Percentiles rank a stretch among this genome's conserved stretches.
These are phyloP conservation scores for Phylloporus sp. DNA, from an alignment of 1,284 basidiomycete species.

Conservation along the genomic window DNA sequence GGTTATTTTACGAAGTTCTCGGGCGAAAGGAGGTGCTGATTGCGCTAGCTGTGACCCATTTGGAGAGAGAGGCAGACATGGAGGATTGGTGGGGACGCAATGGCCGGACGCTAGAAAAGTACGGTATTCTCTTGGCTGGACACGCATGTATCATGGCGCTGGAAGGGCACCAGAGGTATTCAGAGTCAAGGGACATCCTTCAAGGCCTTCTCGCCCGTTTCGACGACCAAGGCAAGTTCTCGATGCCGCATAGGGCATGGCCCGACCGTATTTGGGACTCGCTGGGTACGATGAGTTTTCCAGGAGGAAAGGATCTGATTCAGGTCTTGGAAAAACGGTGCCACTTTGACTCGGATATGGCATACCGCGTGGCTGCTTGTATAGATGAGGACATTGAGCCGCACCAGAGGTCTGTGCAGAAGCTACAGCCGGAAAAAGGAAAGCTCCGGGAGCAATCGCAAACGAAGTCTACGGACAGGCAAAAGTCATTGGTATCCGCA, in stretches of 20 bases:
- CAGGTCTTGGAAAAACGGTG: slow-evolving; percentile 37
- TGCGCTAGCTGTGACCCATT: slow-evolving; percentile 39
- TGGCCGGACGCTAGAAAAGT: slow-evolving; percentile 25
- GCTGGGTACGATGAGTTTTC: slow-evolving; percentile 30
- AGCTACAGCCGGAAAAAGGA: no score
- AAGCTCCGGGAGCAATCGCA: no score
- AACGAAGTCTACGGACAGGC: no score
- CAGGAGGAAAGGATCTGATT: slow-evolving; percentile 37
- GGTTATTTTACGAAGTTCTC: slow-evolving; percentile 38
- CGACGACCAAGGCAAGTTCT: slow-evolving; percentile 35
- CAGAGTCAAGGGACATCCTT: slow-evolving; percentile 26
- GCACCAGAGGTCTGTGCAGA: no score
- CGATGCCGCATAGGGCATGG: slow-evolving; percentile 40
- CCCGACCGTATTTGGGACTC: slow-evolving; percentile 33
- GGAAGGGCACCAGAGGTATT: slow-evolving; percentile 27
- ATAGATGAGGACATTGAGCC: no score
- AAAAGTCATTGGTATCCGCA: no score
- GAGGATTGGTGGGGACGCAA: slow-evolving; percentile 43
- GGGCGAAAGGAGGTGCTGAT: slow-evolving; percentile 42
- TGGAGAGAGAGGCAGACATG: slow-evolving; percentile 41
- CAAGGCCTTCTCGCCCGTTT: slow-evolving; percentile 23
- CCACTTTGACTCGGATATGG: slow-evolving; percentile 30
- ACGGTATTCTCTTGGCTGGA: slow-evolving; percentile 29
- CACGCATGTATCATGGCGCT: slow-evolving; percentile 41
- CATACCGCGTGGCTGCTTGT: slow-evolving; percentile 34